Conservation (phyloP, 1,284 basidiomycete species). For the Cutaneotrichosporon mucoides region DNA sequence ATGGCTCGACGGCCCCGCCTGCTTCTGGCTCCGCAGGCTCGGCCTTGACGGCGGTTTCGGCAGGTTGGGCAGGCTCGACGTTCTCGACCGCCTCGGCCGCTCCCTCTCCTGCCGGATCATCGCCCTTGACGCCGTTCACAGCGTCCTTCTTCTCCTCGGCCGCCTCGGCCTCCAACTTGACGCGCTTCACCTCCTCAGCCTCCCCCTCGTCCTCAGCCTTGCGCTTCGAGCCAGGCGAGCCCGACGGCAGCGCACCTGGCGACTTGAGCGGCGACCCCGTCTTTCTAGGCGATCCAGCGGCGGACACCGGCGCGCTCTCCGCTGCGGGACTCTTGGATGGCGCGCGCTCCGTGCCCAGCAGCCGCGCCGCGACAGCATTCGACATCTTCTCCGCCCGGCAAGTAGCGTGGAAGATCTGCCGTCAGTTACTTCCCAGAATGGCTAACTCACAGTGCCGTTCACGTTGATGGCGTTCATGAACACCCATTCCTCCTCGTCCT, state of each 20-base stretch:
- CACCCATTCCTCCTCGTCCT: conserved; percentile 98
- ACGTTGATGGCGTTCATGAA: conserved; percentile 87
- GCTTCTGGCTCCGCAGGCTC: not conserved
- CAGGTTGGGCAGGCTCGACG: not conserved
- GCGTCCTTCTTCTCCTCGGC: conserved; percentile 11
- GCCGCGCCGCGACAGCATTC: conserved; percentile 23
- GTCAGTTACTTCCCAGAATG: not conserved
- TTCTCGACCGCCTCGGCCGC: not conserved
- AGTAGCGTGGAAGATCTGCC: conserved; percentile 81
- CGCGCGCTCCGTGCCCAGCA: conserved; percentile 18
- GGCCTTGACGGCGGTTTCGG: conserved; percentile 1
- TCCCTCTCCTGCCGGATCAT: not conserved
- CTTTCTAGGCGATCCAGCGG: not conserved
- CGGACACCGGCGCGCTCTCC: not conserved
- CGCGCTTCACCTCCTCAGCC: conserved; percentile 22
- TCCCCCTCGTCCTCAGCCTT: conserved; percentile 10
- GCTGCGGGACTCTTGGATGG: conserved; percentile 10
- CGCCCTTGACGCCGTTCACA: conserved; percentile 24
- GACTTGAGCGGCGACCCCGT: conserved; percentile 3
- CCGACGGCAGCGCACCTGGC: not conserved
- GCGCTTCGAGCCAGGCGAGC: conserved; percentile 15
- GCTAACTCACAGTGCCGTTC: conserved; percentile 65
- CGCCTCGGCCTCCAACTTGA: conserved; percentile 17
- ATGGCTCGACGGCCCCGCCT: too few relatives aligned
- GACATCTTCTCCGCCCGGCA: conserved; percentile 67